A percentile compares a stretch with the other conserved stretches of the same genome.
phyloP scores from a whole-genome alignment of 75 land plant species.

The Pinus tabuliformis region DNA sequence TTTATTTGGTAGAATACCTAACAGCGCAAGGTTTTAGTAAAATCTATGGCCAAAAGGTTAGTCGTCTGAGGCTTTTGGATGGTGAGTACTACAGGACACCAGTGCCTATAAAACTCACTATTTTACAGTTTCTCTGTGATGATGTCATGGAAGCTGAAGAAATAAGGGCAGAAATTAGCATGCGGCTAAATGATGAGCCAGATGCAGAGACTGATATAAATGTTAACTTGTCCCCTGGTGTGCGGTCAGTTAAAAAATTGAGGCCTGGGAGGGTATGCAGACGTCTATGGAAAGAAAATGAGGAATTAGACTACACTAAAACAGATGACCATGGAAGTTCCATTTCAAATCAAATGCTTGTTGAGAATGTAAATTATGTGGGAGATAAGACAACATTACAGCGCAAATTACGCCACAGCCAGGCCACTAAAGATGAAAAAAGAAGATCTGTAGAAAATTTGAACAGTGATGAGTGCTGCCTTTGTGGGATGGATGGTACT shows the following conservation, averaged over 20 bases:
- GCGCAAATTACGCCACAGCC: slow-evolving; percentile 9
- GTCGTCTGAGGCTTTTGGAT: slow-evolving; percentile 32
- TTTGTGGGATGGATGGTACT: slow-evolving; percentile 94
- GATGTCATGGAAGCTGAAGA: slow-evolving; percentile 70
- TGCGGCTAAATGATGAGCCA: slow-evolving; percentile 26
- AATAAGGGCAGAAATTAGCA: slow-evolving; percentile 66
- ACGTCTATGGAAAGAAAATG: slow-evolving; percentile 11
- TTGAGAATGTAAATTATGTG: background rate
- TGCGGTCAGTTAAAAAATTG: background rate
- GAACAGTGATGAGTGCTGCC: slow-evolving; percentile 89
- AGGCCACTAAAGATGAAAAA: background rate
- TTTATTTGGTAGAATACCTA: slow-evolving; percentile 62
- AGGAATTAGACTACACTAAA: slow-evolving; percentile 1
- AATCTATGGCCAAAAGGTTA: slow-evolving; percentile 33
- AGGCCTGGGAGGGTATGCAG: slow-evolving; percentile 11
- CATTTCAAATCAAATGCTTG: background rate
- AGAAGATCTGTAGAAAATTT: slow-evolving; percentile 14
- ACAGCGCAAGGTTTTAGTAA: slow-evolving; percentile 34
- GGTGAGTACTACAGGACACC: slow-evolving; percentile 63
- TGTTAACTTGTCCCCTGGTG: slow-evolving; percentile 6
- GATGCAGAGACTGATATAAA: slow-evolving; percentile 17
- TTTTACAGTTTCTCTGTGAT: slow-evolving; percentile 86
- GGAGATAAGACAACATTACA: too few species aligned
- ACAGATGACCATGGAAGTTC: slow-evolving; percentile 22
- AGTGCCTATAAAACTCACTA: slow-evolving; percentile 48